Evolutionary conservation across 768 basidiomycete genomes (phyloP), one percentile per base, ranked within the genome.

Genomic region (Gymnopilus dilepis): DNA sequence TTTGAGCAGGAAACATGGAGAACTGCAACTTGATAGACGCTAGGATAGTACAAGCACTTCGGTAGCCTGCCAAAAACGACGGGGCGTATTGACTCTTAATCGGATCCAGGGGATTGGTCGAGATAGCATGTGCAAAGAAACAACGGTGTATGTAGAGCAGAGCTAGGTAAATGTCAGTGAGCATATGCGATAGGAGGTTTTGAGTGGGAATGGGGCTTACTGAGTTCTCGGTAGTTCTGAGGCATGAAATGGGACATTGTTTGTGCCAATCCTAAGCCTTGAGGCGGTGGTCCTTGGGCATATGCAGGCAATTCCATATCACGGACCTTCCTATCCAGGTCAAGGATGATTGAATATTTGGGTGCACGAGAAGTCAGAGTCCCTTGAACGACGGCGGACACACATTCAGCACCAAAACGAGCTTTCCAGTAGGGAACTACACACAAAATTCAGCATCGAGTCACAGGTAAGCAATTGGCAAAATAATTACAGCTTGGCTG

Each of bases 221-320:
- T 86, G 34, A 88, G 77, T 66, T 89, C 84, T 0, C 87, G 82
- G 70, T 91, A 92, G 68, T 91, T 91, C 33, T 73, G 78, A 1
- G 90, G 87, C 90, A 91, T 91, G 67, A 84, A 90, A 71, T 87
- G 83, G 34, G 82, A 84, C 90, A 92, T 91, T 6, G 86, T 85
- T 69, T 86, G 77, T 8, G 81, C 77, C 11, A 91, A 75, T 2
- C 84, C 84, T 1, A 75, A 75, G 7, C 83, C 82, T 62, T 80
- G 70, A 1, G 83, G 82, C 0, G 82, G 77, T 0, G 78, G 61
- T 3, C 81, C 83, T 53, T 83, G 80, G 0, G 88, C 83, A 69
- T 89, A 90, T 50, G 74, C 75, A 7, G 90, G 90, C 5, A 91
- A 62, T 22, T 84, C 82, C 86, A 89, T 86, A 66, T 90, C 87